Conservation (phyloP, 805 yeast species). For the Metschnikowia vanudenii region DNA sequence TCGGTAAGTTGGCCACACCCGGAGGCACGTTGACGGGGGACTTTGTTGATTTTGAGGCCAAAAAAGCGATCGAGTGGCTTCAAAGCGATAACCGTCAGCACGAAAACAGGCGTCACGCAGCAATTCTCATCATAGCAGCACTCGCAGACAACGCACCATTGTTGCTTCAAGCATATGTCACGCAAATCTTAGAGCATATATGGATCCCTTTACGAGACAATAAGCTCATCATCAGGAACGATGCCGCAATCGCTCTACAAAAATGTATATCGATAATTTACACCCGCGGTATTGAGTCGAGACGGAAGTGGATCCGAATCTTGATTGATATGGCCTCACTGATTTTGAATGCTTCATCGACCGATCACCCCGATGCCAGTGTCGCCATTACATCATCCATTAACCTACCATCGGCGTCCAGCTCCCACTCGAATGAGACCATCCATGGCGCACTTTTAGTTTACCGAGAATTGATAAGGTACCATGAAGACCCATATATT, state of each 20-base stretch:
- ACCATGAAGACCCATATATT: constrained; percentile 69
- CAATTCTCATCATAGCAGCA: constrained; percentile 76
- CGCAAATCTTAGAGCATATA: constrained; percentile 73
- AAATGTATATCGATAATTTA: constrained; percentile 77
- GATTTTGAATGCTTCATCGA: constrained; percentile 42
- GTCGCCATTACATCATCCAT: constrained; percentile 8
- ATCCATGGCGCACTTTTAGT: constrained; percentile 87
- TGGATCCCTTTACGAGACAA: constrained; percentile 88
- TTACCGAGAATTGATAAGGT: constrained; percentile 69
- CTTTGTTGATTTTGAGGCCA: constrained; percentile 89
- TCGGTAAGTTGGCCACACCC: constrained; percentile 86
- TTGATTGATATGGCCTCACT: constrained; percentile 66
- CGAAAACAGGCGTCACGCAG: constrained; percentile 86
- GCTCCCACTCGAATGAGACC: constrained; percentile 50
- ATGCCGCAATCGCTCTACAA: constrained; percentile 78
- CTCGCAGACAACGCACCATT: constrained; percentile 88
- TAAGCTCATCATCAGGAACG: constrained; percentile 70
- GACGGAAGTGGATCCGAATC: constrained; percentile 72
- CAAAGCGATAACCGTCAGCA: constrained; percentile 72
- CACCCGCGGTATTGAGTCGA: constrained; percentile 68
- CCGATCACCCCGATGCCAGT: constrained; percentile 12
- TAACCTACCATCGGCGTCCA: constrained; percentile 10
- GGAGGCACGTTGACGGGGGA: constrained; percentile 90
- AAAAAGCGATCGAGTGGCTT: constrained; percentile 86
- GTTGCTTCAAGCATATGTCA: constrained; percentile 71